Evolutionary conservation across 306 rosid species (phyloP), one percentile per base, ranked within the genome.

Genomic region (Ceratonia siliqua): DNA sequence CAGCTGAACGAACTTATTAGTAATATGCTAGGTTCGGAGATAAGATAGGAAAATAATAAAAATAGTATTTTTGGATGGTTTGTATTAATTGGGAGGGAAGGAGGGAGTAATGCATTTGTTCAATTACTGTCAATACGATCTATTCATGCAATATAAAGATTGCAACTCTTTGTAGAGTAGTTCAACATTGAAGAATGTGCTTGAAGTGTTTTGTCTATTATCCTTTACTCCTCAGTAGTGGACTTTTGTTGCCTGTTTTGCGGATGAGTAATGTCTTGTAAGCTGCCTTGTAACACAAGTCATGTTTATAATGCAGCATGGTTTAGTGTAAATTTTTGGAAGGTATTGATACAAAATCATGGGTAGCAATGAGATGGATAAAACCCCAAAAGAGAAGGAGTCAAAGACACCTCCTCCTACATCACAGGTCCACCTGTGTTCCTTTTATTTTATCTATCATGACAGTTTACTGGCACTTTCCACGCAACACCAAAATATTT

Each of bases 341-440:
- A 76, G 50, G 68, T 68, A 70, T 62, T 62, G 80, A 72, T 71
- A 70, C 79, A 77, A 68, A 71, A 68, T 77, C 73, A 94, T 87
- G 96, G 95, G 93, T 78, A 86, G 89, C 81, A 83, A 92, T 62
- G 96, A 88, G 77, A 88, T 86, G 89, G 96, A 90, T 73, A 94
- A 94, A 88, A 72, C 88, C 42, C 45, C 90, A 8, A 91, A 81
- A 80, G 97, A 92, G 70, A 91, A 87, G 85, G 98, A 88, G 66
- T 67, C 87, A 8, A 90, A 90, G 89, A 84, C 92, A 6, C 76
- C 89, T 5, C 96, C 96, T 43, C 74, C 93, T 59, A 63, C 82
- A 2, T 61, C 86, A 74, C 98, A 89, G 98, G 98, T 94, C 15
- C 50, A 81, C 52, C 63, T 56, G 82, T 25, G 71, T 83, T 76